Evolutionary conservation across 2,329 filamentous ascomycete genomes (phyloP), one percentile per base, ranked within the genome.

Genomic region (Chaetothyriales sp.): DNA sequence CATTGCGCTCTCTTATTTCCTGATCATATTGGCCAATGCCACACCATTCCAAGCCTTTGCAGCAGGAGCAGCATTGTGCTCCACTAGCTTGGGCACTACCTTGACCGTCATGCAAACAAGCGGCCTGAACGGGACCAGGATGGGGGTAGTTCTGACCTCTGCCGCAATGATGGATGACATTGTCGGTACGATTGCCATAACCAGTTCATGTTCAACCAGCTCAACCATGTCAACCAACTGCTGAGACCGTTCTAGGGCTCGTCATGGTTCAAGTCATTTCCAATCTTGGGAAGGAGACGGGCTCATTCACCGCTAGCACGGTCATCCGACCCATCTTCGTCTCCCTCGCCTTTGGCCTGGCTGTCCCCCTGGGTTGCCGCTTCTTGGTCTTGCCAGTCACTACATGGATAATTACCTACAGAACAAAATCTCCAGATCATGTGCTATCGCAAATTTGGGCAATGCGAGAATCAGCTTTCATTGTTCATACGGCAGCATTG

Each of bases 121-220:
- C 2, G 71, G 71, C 1, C 64, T 82, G 9, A 68, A 67, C n/a
- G 62, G 68, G 1, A 79, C 74, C 7, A 66, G 77, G 1, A 62
- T 81, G 0, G 86, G 68, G 51, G 79, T 66, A 7, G 76, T 92
- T 0, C 71, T 88, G 0, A 77, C 78, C 2, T 81, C 77, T 52
- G 84, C 84, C 1, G 86, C 85, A 0, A 85, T 92, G 77, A 77
- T 92, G 67, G 86, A 92, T 61, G 85, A 92, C 65, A 80, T 90
- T 0, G 75, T 85, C 1, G 32, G 32, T 39, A 15, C 32, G 32
- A 15, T 39, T 84, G 84, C 25, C 10, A 5, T n/a, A 45, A 26
- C 2, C 8, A 5, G 19, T 45, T 18, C 43, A 15, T 6, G 19
- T 20, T 20, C n/a, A 22, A 45, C 19, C 43, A 15, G 18, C 8